These are phyloP conservation scores for Aureobasidium sp. DNA, from an alignment of 2,329 filamentous ascomycete species.

Conservation along the genomic window DNA sequence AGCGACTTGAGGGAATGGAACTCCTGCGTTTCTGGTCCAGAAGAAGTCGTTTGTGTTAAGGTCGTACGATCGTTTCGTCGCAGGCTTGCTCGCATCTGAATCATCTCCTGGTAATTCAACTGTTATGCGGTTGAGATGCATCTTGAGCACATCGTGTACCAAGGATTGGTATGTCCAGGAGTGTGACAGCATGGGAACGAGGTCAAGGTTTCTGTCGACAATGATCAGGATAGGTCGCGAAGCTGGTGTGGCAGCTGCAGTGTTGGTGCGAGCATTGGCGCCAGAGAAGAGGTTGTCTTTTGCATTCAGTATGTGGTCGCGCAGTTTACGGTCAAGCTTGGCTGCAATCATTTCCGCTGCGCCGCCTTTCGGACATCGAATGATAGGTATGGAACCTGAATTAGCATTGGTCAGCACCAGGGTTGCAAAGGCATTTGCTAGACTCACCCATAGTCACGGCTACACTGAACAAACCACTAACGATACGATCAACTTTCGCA, in stretches of 20 bases:
- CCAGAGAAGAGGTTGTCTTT: slow-evolving; percentile 93
- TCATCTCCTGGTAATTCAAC: slow-evolving; percentile 80
- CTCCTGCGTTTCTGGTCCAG: slow-evolving; percentile 85
- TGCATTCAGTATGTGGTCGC: slow-evolving; percentile 93
- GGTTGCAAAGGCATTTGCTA: neutral
- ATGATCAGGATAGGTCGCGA: slow-evolving; percentile 86
- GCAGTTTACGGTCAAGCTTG: slow-evolving; percentile 88
- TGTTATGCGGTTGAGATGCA: slow-evolving; percentile 88
- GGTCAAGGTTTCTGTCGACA: slow-evolving; percentile 88
- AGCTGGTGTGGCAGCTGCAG: slow-evolving; percentile 55
- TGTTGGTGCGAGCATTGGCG: slow-evolving; percentile 54
- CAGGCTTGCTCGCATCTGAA: slow-evolving; percentile 60
- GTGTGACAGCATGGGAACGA: slow-evolving; percentile 98
- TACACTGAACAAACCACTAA: slow-evolving; percentile 94
- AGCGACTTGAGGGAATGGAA: slow-evolving; percentile 90
- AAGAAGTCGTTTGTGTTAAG: slow-evolving; percentile 89
- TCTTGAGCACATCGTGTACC: slow-evolving; percentile 69
- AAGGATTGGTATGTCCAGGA: slow-evolving; percentile 87
- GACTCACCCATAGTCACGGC: slow-evolving; percentile 91
- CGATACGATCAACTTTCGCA: slow-evolving; percentile 78
- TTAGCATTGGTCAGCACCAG: neutral
- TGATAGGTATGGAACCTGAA: slow-evolving; percentile 77
- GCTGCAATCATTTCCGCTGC: slow-evolving; percentile 91
- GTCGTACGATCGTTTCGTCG: slow-evolving; percentile 84
- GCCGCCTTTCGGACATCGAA: slow-evolving; percentile 85